A percentile compares a stretch with the other conserved stretches of the same genome.
phyloP scores from a whole-genome alignment of 2,329 filamentous ascomycete species.

The Coleophoma eucalyptorum region DNA sequence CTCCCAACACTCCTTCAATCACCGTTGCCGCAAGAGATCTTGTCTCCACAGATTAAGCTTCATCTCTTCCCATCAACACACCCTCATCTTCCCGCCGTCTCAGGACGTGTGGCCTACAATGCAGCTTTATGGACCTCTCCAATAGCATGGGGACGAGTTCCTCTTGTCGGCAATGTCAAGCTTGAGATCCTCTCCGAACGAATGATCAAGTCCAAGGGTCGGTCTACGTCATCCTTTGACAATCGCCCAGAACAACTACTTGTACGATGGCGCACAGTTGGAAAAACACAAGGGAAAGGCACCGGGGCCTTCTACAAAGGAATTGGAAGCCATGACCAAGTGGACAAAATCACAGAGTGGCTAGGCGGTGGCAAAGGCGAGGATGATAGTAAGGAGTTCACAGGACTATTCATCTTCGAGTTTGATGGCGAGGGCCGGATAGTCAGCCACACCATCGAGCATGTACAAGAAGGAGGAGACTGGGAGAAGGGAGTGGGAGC shows the following conservation, averaged over 20 bases:
- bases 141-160: conserved; percentile 90
- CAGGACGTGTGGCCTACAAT: conserved; percentile 84
- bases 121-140: conserved; percentile 95
- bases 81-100: conserved; percentile 86
- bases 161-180: conserved; percentile 84
- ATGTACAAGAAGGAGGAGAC: conserved; percentile 77
- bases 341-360: conserved; percentile 48
- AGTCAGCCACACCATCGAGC: conserved; percentile 87
- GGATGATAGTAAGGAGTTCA: conserved; percentile 72
- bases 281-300: conserved; percentile 38
- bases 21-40: conserved; percentile 68
- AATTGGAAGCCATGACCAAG: conserved; percentile 37
- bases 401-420: conserved; percentile 90
- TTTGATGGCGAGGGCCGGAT: conserved; percentile 87
- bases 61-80: conserved; percentile 74
- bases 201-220: conserved; percentile 50
- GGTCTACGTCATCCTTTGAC: conserved; percentile 11
- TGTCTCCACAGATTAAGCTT: conserved; percentile 69
- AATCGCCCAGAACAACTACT: conserved; percentile 72
- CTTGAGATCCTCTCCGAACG: conserved; percentile 87
- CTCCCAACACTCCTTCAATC: conserved; percentile 65
- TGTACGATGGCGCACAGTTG: conserved; percentile 79
- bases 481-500: conserved; percentile 80
- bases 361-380: conserved; percentile 41
- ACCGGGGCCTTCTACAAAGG: conserved; percentile 41